Evolutionary conservation across 192 early-diverging fungal genomes (phyloP).

Genomic region (Dissophora globulifera): DNA sequence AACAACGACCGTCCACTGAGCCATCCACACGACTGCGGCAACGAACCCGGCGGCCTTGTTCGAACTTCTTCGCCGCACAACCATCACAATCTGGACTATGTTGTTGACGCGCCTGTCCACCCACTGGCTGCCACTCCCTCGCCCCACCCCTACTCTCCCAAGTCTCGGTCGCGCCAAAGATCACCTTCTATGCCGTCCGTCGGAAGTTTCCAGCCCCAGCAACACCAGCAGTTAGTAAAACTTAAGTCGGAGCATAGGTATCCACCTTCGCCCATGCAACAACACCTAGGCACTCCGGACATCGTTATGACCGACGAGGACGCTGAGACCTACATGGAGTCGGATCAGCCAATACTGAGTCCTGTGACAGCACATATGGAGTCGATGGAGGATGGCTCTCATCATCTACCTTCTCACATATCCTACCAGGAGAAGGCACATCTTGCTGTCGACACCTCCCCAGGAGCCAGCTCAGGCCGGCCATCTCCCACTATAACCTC

Average conservation of each 20-base stretch:
- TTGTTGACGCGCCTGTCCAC: slow-evolving; percentile 17
- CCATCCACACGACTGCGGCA: not conserved
- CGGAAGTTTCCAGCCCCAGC: slow-evolving; percentile 22
- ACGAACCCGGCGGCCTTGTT: slow-evolving; percentile 7
- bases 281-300: slow-evolving; percentile 16
- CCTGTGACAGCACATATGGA: slow-evolving; percentile 6
- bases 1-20: not conserved
- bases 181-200: slow-evolving; percentile 2
- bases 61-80: not conserved
- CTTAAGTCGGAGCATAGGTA: slow-evolving; percentile 25
- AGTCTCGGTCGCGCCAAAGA: not conserved
- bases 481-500: not conserved
- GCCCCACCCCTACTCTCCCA: not conserved
- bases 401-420: not conserved
- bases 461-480: not conserved
- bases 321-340: not conserved
- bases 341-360: not conserved
- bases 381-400: slow-evolving; percentile 5
- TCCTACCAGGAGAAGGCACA: slow-evolving; percentile 1
- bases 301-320: slow-evolving; percentile 31
- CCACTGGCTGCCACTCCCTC: slow-evolving; percentile 16
- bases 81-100: slow-evolving; percentile 11
- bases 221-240: slow-evolving; percentile 42
- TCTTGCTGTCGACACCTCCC: slow-evolving; percentile 34
- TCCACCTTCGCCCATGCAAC: not conserved